phyloP scores from a whole-genome alignment of 306 rosid genomes.

The Cucumis hystrix region DNA sequence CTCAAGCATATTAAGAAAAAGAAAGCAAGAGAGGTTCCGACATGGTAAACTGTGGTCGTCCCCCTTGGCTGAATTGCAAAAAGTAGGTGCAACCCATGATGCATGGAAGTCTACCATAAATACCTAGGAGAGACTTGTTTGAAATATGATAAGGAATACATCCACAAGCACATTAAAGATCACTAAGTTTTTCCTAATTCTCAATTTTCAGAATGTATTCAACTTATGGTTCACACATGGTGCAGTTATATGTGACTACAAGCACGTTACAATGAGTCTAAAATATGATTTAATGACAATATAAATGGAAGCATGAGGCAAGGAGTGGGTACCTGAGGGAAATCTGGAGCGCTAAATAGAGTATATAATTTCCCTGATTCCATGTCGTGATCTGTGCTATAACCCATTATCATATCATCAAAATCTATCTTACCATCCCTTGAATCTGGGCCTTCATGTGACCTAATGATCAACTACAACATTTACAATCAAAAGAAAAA shows the following conservation, averaged over 20 bases:
- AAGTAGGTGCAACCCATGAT: too few species aligned
- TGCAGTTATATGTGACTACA: too few species aligned
- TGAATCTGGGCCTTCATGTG: slow-evolving; percentile 88
- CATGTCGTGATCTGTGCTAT: slow-evolving; percentile 69
- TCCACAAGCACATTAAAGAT: not conserved
- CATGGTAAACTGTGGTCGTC: too few species aligned
- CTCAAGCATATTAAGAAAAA: too few species aligned
- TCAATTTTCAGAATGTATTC: not conserved
- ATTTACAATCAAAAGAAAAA: slow-evolving; percentile 10
- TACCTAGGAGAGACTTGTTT: not conserved
- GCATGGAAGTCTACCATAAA: not conserved
- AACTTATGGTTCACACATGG: not conserved
- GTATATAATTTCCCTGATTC: slow-evolving; percentile 72
- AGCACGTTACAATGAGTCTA: not conserved
- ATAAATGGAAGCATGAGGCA: slow-evolving; percentile 6
- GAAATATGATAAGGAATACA: not conserved
- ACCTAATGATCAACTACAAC: slow-evolving; percentile 76
- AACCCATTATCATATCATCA: slow-evolving; percentile 68
- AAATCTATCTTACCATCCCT: slow-evolving; percentile 57
- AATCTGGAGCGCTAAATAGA: slow-evolving; percentile 75
- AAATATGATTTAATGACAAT: not conserved
- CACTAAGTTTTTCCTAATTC: not conserved
- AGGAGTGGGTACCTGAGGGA: slow-evolving; percentile 60
- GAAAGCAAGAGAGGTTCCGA: too few species aligned
- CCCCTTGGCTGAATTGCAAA: too few species aligned